A percentile compares a stretch with the other conserved stretches of the same genome.
These are phyloP conservation scores for Pseudonitzschia delicatissima DNA, from an alignment of 108 stramenopile species.

Conservation along the genomic window DNA sequence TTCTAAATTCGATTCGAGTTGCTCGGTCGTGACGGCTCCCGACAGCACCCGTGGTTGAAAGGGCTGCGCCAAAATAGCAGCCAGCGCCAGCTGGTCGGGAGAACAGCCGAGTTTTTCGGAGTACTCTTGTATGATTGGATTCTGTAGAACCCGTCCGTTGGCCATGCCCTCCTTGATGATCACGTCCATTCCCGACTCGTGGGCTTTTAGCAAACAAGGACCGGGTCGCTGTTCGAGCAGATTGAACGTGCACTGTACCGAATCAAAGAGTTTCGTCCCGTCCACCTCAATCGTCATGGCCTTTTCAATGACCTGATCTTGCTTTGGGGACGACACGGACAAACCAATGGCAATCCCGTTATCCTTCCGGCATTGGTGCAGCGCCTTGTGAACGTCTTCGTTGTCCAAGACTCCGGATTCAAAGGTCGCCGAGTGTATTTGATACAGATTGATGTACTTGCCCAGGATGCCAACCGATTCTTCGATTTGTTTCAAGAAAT, in stretches of 20 bases:
- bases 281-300: constrained; percentile 49
- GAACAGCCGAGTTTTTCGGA: constrained; percentile 40
- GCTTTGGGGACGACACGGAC: constrained; percentile 62
- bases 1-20: constrained; percentile 59
- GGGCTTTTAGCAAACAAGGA: constrained; percentile 48
- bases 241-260: constrained; percentile 83
- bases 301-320: constrained; percentile 52
- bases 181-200: constrained; percentile 59
- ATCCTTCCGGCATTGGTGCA: constrained; percentile 47
- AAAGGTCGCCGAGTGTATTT: constrained; percentile 82
- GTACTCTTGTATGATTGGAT: constrained; percentile 33
- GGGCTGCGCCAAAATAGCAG: constrained; percentile 63
- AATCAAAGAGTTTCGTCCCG: constrained; percentile 58
- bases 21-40: constrained; percentile 65
- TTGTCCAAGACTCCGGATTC: constrained; percentile 69
- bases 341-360: constrained; percentile 70
- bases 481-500: constrained; percentile 61
- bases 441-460: constrained; percentile 66
- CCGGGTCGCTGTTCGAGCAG: constrained; percentile 64
- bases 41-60: constrained; percentile 71
- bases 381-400: constrained; percentile 46
- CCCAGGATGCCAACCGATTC: constrained; percentile 57
- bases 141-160: constrained; percentile 58
- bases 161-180: constrained; percentile 84
- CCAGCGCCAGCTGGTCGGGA: constrained; percentile 70